These are phyloP conservation scores for Incumbomyces lentus DNA, from an alignment of 2,329 filamentous ascomycete species.

Conservation along the genomic window DNA sequence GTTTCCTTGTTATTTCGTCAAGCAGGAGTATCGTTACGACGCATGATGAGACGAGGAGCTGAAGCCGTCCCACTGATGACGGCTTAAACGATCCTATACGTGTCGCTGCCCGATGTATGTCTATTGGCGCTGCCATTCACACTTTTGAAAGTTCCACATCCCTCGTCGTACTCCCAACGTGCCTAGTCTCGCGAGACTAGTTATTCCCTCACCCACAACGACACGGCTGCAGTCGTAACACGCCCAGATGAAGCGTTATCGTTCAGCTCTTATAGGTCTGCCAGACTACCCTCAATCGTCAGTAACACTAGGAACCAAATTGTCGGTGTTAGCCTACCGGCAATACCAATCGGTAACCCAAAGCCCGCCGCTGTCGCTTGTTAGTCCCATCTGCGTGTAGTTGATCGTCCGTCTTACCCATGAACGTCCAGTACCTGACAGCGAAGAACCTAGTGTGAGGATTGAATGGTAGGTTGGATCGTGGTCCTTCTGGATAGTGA, in stretches of 20 bases:
- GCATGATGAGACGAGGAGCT: too few species aligned
- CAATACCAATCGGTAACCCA: slow-evolving; percentile 50
- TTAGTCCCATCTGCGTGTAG: slow-evolving; percentile 9
- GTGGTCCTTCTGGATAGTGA: slow-evolving; percentile 96
- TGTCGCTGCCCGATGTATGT: too few species aligned
- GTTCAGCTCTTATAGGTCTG: slow-evolving; percentile 54
- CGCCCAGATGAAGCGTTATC: background rate
- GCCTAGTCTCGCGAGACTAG: too few species aligned
- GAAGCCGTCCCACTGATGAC: too few species aligned
- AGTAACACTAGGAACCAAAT: too few species aligned
- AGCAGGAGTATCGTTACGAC: too few species aligned
- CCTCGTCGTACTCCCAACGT: too few species aligned
- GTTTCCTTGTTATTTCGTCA: too few species aligned
- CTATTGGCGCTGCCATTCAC: too few species aligned
- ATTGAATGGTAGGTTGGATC: slow-evolving; percentile 95
- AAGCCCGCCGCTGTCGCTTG: slow-evolving; percentile 44
- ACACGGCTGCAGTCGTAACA: background rate
- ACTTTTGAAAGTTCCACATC: too few species aligned
- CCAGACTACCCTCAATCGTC: slow-evolving; percentile 42
- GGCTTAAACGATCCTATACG: too few species aligned
- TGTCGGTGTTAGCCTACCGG: slow-evolving; percentile 41
- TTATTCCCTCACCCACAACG: background rate
- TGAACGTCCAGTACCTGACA: slow-evolving; percentile 72
- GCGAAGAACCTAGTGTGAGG: slow-evolving; percentile 78
- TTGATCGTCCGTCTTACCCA: slow-evolving; percentile 42